Percentiles rank a stretch among this genome's conserved stretches.
Conservation (phyloP, 805 yeast genomes). For the Lachancea nothofagi region DNA sequence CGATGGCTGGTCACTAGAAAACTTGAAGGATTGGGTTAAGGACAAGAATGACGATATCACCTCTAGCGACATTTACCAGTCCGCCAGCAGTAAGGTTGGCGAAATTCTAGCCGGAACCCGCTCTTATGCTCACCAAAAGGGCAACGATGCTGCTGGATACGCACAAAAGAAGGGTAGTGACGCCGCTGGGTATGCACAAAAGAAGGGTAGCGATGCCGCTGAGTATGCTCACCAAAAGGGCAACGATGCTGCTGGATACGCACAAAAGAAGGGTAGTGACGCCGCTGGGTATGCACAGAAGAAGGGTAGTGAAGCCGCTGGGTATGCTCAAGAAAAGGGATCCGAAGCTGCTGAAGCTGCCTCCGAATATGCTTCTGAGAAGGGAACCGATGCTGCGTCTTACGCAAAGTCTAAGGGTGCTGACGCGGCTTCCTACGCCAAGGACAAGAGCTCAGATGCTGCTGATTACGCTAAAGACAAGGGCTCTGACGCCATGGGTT, state of each 20-base stretch:
- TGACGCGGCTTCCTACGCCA: slow-evolving; percentile 10
- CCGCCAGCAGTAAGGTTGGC: slow-evolving; percentile 16
- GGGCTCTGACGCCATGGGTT: slow-evolving; percentile 22
- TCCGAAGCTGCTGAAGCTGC: slow-evolving; percentile 18
- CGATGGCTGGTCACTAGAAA: slow-evolving; percentile 37
- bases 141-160: slow-evolving; percentile 5
- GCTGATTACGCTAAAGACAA: slow-evolving; percentile 14
- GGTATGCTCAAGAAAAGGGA: slow-evolving; percentile 18
- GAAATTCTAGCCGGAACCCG: slow-evolving; percentile 9
- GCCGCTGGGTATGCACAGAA: slow-evolving; percentile 13
- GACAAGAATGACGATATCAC: slow-evolving; percentile 27
- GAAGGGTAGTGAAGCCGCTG: slow-evolving; percentile 24
- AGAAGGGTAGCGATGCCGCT: slow-evolving; percentile 24
- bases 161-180: slow-evolving; percentile 7
- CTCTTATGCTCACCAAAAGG: slow-evolving; percentile 12
- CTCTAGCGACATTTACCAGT: slow-evolving; percentile 25
- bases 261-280: slow-evolving; percentile 9
- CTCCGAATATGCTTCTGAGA: slow-evolving; percentile 11
- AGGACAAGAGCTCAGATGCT: slow-evolving; percentile 14
- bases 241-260: slow-evolving; percentile 12
- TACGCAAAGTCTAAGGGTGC: slow-evolving; percentile 2
- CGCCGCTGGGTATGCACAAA: slow-evolving; percentile 8
- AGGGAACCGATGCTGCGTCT: slow-evolving; percentile 2
- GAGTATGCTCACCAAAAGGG: slow-evolving; percentile 9
- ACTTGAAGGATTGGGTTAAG: slow-evolving; percentile 38